These are phyloP conservation scores for Neurospora sp. DNA, from an alignment of 495 filamentous ascomycete species.

Conservation along the genomic window DNA sequence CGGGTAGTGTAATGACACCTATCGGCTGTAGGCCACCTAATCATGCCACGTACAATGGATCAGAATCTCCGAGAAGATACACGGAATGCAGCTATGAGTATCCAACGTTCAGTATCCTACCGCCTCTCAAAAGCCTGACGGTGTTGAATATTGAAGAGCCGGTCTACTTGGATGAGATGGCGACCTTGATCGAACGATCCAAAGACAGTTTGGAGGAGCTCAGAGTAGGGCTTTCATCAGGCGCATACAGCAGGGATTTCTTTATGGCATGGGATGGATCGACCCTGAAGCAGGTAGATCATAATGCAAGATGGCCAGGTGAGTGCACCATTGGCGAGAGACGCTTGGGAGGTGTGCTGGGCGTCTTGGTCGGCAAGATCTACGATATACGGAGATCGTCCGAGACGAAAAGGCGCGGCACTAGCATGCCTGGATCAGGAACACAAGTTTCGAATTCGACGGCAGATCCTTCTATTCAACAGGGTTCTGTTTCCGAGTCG, in stretches of 20 bases:
- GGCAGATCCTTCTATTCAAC: background rate
- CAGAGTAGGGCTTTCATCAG: slow-evolving; percentile 63
- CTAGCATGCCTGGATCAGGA: background rate
- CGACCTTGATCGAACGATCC: slow-evolving; percentile 67
- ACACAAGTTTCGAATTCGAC: background rate
- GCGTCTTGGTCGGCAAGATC: slow-evolving; percentile 57
- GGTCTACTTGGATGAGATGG: slow-evolving; percentile 83
- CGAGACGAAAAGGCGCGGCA: background rate
- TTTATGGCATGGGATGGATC: slow-evolving; percentile 51
- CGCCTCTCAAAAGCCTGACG: slow-evolving; percentile 67
- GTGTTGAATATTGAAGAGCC: slow-evolving; percentile 87
- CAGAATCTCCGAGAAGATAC: slow-evolving; percentile 23
- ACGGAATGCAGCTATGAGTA: slow-evolving; percentile 54
- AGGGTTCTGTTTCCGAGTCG: background rate
- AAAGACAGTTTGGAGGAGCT: slow-evolving; percentile 60
- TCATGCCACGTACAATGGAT: slow-evolving; percentile 14
- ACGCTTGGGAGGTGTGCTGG: slow-evolving; percentile 60
- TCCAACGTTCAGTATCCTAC: slow-evolving; percentile 77
- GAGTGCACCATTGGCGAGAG: slow-evolving; percentile 37
- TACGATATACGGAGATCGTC: slow-evolving; percentile 43
- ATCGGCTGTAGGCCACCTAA: slow-evolving; percentile 32
- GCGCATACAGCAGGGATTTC: slow-evolving; percentile 48
- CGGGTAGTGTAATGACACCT: slow-evolving; percentile 30
- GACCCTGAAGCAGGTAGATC: slow-evolving; percentile 48
- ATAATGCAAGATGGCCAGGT: slow-evolving; percentile 39